A percentile compares a stretch with the other conserved stretches of the same genome.
phyloP scores from a whole-genome alignment of 164 flowering plant species.

The Vitis cinerea region DNA sequence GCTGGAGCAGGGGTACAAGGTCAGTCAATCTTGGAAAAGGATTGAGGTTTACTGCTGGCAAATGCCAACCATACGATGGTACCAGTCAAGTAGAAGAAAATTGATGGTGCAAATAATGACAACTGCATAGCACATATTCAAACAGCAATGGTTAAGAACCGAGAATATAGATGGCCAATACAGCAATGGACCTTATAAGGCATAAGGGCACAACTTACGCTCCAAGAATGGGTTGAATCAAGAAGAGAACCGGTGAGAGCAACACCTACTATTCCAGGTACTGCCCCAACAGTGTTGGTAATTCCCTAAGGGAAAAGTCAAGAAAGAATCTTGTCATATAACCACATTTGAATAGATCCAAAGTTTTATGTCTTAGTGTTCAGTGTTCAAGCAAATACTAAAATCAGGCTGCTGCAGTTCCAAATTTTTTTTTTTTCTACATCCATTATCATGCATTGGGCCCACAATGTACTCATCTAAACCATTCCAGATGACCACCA shows the following conservation, averaged over 20 bases:
- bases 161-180: neutral
- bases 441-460: neutral
- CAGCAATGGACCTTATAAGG: neutral
- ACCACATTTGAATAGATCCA: neutral
- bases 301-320: conserved; percentile 56
- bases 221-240: conserved; percentile 96
- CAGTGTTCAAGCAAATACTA: too few species aligned
- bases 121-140: conserved; percentile 40
- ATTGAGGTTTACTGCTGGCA: conserved; percentile 95
- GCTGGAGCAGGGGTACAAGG: neutral
- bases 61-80: conserved; percentile 79
- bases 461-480: neutral
- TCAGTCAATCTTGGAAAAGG: conserved; percentile 58
- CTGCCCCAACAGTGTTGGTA: conserved; percentile 95
- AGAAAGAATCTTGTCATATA: neutral
- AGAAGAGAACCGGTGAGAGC: conserved; percentile 92
- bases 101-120: conserved; percentile 88
- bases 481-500: neutral
- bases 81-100: conserved; percentile 97
- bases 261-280: conserved; percentile 95
- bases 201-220: conserved; percentile 54
- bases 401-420: neutral
- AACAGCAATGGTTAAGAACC: neutral
- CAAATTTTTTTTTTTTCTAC: neutral
- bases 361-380: too few species aligned